Conservation (phyloP, 495 filamentous ascomycete species). For the Xylaria bambusicola region DNA sequence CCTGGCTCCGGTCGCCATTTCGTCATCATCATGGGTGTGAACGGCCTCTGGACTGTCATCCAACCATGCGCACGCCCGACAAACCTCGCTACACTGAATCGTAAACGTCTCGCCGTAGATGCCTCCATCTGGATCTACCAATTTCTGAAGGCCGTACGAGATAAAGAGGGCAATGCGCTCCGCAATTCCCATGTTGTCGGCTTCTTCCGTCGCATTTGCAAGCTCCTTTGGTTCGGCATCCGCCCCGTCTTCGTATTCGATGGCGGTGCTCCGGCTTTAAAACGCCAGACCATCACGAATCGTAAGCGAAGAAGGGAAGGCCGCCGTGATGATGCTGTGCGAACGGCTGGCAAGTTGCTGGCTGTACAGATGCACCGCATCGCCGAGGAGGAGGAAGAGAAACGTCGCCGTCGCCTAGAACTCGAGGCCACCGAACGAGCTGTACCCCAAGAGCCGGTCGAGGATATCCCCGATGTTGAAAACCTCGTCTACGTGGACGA, state of each 20-base stretch:
- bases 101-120: constrained; percentile 92
- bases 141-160: constrained; percentile 96
- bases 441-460: constrained; percentile 59
- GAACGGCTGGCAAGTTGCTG: constrained; percentile 85
- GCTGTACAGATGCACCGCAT: constrained; percentile 88
- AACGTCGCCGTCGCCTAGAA: constrained; percentile 53
- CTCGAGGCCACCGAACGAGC: constrained; percentile 19
- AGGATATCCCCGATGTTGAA: constrained; percentile 60
- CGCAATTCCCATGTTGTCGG: constrained; percentile 94
- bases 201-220: constrained; percentile 97
- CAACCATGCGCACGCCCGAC: constrained; percentile 88
- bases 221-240: constrained; percentile 94
- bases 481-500: constrained; percentile 88
- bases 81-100: constrained; percentile 93
- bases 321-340: constrained; percentile 84
- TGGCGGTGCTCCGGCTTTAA: constrained; percentile 87
- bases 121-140: constrained; percentile 99
- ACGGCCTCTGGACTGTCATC: constrained; percentile 92
- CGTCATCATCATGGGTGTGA: constrained; percentile 88
- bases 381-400: constrained; percentile 79
- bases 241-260: constrained; percentile 98
- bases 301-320: constrained; percentile 83
- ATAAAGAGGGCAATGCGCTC: constrained; percentile 96
- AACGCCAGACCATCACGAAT: constrained; percentile 82
- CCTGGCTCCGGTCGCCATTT: constrained; percentile 3